A percentile compares a stretch with the other conserved stretches of the same genome.
phyloP scores from a whole-genome alignment of 805 yeast species.

The Wickerhamiella dianesei region DNA sequence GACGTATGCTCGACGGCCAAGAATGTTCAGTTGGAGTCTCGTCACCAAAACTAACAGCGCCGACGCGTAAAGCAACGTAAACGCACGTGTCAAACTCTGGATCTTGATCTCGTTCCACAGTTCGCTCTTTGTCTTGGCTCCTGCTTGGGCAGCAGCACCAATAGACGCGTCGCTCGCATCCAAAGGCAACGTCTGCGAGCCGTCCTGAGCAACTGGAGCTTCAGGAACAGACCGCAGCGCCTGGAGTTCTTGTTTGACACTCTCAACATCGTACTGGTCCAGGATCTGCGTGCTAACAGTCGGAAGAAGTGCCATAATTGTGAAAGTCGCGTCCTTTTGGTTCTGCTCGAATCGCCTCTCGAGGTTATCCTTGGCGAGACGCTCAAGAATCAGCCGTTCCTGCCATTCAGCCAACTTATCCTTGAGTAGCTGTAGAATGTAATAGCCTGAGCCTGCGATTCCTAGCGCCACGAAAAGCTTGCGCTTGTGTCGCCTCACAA shows the following conservation, averaged over 20 bases:
- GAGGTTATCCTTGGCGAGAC: slow-evolving; percentile 51
- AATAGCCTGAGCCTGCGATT: slow-evolving; percentile 32
- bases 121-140: slow-evolving; percentile 34
- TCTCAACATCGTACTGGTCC: slow-evolving; percentile 53
- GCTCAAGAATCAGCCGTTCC: slow-evolving; percentile 40
- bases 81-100: slow-evolving; percentile 55
- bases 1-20: slow-evolving; percentile 76
- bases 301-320: slow-evolving; percentile 70
- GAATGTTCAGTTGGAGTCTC: slow-evolving; percentile 71
- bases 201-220: background rate
- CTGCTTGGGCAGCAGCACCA: slow-evolving; percentile 26
- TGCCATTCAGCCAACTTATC: slow-evolving; percentile 38
- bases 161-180: slow-evolving; percentile 8
- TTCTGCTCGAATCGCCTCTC: slow-evolving; percentile 80
- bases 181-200: background rate
- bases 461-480: slow-evolving; percentile 35
- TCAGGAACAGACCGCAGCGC: slow-evolving; percentile 32
- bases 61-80: slow-evolving; percentile 56
- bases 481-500: slow-evolving; percentile 33
- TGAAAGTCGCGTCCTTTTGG: slow-evolving; percentile 76
- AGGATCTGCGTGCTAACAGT: slow-evolving; percentile 55
- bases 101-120: slow-evolving; percentile 76
- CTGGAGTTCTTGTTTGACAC: slow-evolving; percentile 55
- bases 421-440: slow-evolving; percentile 32
- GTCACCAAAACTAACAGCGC: slow-evolving; percentile 65